A percentile compares a stretch with the other conserved stretches of the same genome.
These are phyloP conservation scores for Hyphodiscus sp. DNA, from an alignment of 2,329 filamentous ascomycete species.

Conservation along the genomic window DNA sequence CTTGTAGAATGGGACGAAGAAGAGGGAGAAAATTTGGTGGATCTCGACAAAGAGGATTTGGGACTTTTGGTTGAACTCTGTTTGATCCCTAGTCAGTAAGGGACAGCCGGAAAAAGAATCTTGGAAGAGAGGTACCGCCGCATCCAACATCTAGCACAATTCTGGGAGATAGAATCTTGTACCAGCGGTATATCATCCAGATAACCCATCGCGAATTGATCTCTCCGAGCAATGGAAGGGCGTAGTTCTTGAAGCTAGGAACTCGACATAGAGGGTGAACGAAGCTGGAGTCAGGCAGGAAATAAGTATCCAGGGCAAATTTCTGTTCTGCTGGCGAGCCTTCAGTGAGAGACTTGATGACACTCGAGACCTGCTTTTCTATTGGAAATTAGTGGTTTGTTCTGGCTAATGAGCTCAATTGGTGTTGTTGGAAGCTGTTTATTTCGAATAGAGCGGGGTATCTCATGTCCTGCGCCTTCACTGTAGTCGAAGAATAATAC, in stretches of 20 bases:
- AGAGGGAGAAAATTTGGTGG: slow-evolving; percentile 69
- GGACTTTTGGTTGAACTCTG: slow-evolving; percentile 61
- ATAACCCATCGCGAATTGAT: slow-evolving; percentile 62
- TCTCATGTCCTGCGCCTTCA: background rate
- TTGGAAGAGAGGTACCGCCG: slow-evolving; percentile 33
- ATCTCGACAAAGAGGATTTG: slow-evolving; percentile 68
- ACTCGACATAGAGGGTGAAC: slow-evolving; percentile 74
- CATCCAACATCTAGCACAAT: slow-evolving; percentile 63
- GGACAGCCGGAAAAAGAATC: background rate
- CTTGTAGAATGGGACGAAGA: slow-evolving; percentile 69
- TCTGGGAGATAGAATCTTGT: slow-evolving; percentile 72
- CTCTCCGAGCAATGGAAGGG: slow-evolving; percentile 35
- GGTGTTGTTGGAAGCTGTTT: background rate
- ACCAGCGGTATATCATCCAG: slow-evolving; percentile 70
- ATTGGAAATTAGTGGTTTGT: background rate
- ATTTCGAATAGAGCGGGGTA: background rate
- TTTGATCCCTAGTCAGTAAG: background rate
- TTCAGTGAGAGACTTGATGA: slow-evolving; percentile 65
- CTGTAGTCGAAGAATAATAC: background rate
- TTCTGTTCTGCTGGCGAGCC: slow-evolving; percentile 60
- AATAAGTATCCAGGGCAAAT: slow-evolving; percentile 63
- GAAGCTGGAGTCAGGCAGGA: slow-evolving; percentile 65
- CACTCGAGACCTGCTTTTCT: slow-evolving; percentile 53
- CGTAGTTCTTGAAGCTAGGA: slow-evolving; percentile 40
- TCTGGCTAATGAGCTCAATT: background rate